These are phyloP conservation scores for Penicillium aurantiogriseum DNA, from an alignment of 2,329 filamentous ascomycete genomes.

Conservation along the genomic window DNA sequence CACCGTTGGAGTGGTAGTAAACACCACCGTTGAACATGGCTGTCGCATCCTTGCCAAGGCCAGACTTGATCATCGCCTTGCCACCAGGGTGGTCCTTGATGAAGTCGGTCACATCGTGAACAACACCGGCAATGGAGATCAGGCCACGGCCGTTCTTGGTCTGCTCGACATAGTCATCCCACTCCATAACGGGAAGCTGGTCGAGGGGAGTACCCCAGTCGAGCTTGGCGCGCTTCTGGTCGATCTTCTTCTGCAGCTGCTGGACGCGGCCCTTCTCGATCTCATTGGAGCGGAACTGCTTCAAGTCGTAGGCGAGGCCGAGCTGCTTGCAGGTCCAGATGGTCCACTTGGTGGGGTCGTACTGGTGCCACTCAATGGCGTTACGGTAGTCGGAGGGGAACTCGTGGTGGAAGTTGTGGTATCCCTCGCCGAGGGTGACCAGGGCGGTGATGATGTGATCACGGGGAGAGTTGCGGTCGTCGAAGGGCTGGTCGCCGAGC, in stretches of 20 bases:
- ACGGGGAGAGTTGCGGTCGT: constrained; percentile 86
- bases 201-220: constrained; percentile 86
- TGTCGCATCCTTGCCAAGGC: constrained; percentile 82
- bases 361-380: constrained; percentile 86
- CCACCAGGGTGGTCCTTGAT: constrained; percentile 89
- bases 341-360: constrained; percentile 87
- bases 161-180: constrained; percentile 80
- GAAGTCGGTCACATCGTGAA: constrained; percentile 81
- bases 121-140: constrained; percentile 75
- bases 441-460: constrained; percentile 84
- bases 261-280: constrained; percentile 89
- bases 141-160: constrained; percentile 75
- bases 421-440: constrained; percentile 81
- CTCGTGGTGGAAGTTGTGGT: constrained; percentile 96
- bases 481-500: constrained; percentile 89
- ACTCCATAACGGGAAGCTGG: constrained; percentile 79
- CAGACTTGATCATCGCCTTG: constrained; percentile 78
- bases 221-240: constrained; percentile 76
- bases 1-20: constrained; percentile 85
- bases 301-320: constrained; percentile 80
- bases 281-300: constrained; percentile 88
- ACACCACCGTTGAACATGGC: constrained; percentile 91
- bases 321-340: constrained; percentile 84
- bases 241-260: constrained; percentile 88
- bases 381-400: constrained; percentile 93